Conservation (phyloP, 2,329 filamentous ascomycete species). For the Penicillium sp. region DNA sequence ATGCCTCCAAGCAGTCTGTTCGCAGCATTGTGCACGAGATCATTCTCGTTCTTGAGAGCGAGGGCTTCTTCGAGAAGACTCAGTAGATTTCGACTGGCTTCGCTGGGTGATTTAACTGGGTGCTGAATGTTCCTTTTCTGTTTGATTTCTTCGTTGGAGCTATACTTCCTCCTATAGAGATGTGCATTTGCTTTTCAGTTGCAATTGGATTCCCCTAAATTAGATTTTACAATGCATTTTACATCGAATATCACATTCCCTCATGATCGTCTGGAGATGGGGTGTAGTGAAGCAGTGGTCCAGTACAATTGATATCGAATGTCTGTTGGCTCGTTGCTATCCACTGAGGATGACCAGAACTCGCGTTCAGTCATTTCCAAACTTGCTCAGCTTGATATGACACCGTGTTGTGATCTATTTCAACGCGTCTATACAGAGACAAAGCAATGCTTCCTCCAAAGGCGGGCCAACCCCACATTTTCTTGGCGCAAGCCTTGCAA, state of each 20-base stretch:
- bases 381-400: too few species aligned
- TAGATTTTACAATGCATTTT: constrained; percentile 14
- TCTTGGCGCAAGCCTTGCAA: background rate
- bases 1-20: constrained; percentile 82
- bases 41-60: constrained; percentile 84
- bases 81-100: constrained; percentile 24
- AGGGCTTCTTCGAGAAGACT: constrained; percentile 76
- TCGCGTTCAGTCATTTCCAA: too few species aligned
- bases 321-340: too few species aligned
- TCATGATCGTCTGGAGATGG: background rate
- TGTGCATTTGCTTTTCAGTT: constrained; percentile 23
- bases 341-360: too few species aligned
- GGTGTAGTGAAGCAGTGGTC: too few species aligned
- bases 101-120: constrained; percentile 4
- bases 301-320: too few species aligned
- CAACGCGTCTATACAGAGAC: background rate
- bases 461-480: background rate
- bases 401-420: background rate
- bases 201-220: constrained; percentile 30
- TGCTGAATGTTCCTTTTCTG: constrained; percentile 9
- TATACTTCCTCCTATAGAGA: constrained; percentile 24
- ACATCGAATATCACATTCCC: background rate
- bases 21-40: constrained; percentile 97
- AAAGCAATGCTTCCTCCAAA: background rate
- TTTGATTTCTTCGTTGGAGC: constrained; percentile 21